Evolutionary conservation across 495 filamentous ascomycete genomes (phyloP), one percentile per base, ranked within the genome.

Genomic region (Penicillium bovifimosum): DNA sequence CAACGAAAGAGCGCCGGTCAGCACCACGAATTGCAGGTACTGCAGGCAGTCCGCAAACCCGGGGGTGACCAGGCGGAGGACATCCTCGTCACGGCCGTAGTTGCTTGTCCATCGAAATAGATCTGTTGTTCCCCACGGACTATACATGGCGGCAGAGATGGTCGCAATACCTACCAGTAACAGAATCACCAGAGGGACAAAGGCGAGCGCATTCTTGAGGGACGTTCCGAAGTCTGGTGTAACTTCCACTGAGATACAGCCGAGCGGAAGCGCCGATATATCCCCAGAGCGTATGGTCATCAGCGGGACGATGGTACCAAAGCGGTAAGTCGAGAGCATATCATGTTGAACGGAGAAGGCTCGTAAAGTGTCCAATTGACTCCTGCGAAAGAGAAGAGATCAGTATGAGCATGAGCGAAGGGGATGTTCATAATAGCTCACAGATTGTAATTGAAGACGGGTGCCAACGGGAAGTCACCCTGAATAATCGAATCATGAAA

Each of bases 41-140:
- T 98, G 91, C 28, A 98, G 80, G 66, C 93, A 98, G 59, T 98
- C 93, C 9, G 89, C 91, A 65, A 98, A 98, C 0, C 93, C 93
- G 11, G 93, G 93, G 7, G 93, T 98, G 17, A 98, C 90, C 31
- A 97, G 74, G 28, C 93, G 86, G 35, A 98, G 76, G 50, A 96
- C 76, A 66, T 98, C 93, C 39, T 88, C 86, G 56, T 98, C 95
- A 58, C 91, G 84, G 27, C 93, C 95, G 65, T 91, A 96, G 62
- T 97, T 97, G 64, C 88, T 95, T 17, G 88, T 91, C 88, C 91
- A 98, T 48, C 85, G 82, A 65, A 97, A 96, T 9, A 87, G 76
- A 66, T 97, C 88, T 4, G 81, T 82, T 9, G 90, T 87, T 31
- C 93, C 92, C 90, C 92, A 98, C 0, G 95, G 93, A 63, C 91